Percentiles rank a stretch among this genome's conserved stretches.
These are phyloP conservation scores for Capsicum rhomboideum DNA, from an alignment of 257 asterid species.

Conservation along the genomic window DNA sequence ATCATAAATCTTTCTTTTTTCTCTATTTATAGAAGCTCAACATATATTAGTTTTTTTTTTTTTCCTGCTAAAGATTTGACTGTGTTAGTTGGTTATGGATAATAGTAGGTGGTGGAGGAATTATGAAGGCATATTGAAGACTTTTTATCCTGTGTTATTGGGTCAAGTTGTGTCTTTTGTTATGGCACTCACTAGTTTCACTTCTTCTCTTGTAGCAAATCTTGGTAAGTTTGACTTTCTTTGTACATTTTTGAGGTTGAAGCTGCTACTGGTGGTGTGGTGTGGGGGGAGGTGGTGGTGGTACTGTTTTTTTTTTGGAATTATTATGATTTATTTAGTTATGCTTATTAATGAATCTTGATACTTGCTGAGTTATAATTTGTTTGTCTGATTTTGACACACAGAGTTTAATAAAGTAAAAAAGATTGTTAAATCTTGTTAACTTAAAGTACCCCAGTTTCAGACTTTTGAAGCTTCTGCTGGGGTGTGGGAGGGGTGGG, in stretches of 20 bases:
- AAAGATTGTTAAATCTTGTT: no score
- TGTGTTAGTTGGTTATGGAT: slow-evolving; percentile 4
- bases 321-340: no score
- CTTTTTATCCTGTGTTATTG: slow-evolving; percentile 26
- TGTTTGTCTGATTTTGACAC: no score
- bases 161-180: slow-evolving; percentile 56
- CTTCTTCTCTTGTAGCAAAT: slow-evolving; percentile 44
- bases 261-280: neutral
- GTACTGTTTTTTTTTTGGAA: no score
- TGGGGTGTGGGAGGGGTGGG: no score
- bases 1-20: neutral
- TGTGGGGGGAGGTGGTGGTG: neutral
- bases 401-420: no score
- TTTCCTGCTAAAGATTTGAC: neutral
- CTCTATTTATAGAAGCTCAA: neutral
- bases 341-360: no score
- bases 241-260: neutral
- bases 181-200: slow-evolving; percentile 30
- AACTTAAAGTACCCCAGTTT: no score
- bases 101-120: slow-evolving; percentile 5
- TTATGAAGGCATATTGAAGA: slow-evolving; percentile 14
- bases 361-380: no score
- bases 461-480: no score
- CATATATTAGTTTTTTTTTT: neutral
- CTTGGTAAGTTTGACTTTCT: slow-evolving; percentile 14